Conservation (phyloP, 139 green algal genomes). For the Chlamydomonas asymmetrica region DNA sequence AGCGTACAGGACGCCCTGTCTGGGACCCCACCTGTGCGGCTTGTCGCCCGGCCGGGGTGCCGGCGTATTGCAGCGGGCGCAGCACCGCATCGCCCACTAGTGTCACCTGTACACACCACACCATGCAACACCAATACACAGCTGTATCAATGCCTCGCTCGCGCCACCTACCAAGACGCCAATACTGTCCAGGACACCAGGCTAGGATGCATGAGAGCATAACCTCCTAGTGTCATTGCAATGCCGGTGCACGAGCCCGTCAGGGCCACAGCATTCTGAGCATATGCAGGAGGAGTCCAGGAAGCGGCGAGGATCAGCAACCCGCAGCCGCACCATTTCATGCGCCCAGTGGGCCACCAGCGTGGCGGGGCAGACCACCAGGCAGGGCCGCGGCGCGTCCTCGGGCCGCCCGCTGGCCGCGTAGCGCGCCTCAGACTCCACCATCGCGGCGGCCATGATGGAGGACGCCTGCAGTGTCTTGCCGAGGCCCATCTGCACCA, state of each 20-base stretch:
- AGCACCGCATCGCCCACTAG: conserved; percentile 67
- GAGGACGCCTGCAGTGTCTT: conserved; percentile 78
- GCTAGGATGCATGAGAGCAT: no score
- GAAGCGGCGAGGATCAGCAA: no score
- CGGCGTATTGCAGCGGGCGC: conserved; percentile 68
- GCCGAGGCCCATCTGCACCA: conserved; percentile 51
- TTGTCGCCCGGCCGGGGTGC: conserved; percentile 49
- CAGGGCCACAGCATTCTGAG: no score
- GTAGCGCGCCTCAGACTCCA: conserved; percentile 18
- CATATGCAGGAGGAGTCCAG: no score
- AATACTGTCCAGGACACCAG: no score
- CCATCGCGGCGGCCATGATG: conserved; percentile 70
- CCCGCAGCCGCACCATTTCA: conserved; percentile 77
- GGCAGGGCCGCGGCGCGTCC: conserved; percentile 46
- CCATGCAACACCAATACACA: no score
- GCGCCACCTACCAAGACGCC: no score
- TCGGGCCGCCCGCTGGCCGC: neutral
- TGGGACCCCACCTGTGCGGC: conserved; percentile 16
- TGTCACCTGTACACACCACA: no score
- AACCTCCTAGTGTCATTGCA: no score
- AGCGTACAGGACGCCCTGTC: no score
- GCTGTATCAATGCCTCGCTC: no score
- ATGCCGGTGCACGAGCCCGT: no score
- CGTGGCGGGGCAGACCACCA: conserved; percentile 94
- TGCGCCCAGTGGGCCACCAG: conserved; percentile 94